phyloP scores from a whole-genome alignment of 2,329 filamentous ascomycete genomes.

The Clonostachys sp. region DNA sequence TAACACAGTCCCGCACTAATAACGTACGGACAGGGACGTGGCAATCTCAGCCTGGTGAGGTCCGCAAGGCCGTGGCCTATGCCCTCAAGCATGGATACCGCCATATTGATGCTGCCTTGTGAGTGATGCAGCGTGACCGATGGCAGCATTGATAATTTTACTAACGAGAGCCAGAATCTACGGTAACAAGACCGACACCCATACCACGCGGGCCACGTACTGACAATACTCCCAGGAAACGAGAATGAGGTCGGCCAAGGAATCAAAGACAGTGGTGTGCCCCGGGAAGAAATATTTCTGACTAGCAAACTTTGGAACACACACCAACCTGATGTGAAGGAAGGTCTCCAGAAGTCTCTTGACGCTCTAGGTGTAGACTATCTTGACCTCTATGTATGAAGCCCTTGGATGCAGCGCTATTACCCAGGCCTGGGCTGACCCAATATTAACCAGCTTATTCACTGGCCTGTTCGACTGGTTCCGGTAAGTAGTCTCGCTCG shows the following conservation, averaged over 20 bases:
- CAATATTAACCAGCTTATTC: not conserved
- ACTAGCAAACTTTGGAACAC: slow-evolving; percentile 62
- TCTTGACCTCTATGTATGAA: slow-evolving; percentile 35
- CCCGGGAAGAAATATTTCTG: slow-evolving; percentile 39
- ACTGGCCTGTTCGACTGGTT: not conserved
- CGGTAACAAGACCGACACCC: not conserved
- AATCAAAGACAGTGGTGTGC: slow-evolving; percentile 28
- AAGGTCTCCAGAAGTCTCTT: slow-evolving; percentile 39
- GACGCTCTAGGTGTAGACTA: slow-evolving; percentile 42
- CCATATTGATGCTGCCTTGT: slow-evolving; percentile 34
- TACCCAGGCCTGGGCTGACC: not conserved
- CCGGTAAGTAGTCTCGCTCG: not conserved
- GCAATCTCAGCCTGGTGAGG: slow-evolving; percentile 48
- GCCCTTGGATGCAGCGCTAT: not conserved
- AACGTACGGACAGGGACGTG: slow-evolving; percentile 40
- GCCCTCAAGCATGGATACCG: slow-evolving; percentile 33
- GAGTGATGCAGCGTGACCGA: not conserved
- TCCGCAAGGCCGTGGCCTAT: slow-evolving; percentile 6
- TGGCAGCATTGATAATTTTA: slow-evolving; percentile 12
- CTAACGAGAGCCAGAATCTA: not conserved
- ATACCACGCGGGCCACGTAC: too few relatives aligned
- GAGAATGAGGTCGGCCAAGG: slow-evolving; percentile 33
- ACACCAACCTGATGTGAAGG: slow-evolving; percentile 40
- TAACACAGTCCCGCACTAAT: not conserved
- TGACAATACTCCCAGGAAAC: slow-evolving; percentile 23